Evolutionary conservation across 768 basidiomycete genomes (phyloP), one percentile per base, ranked within the genome.

Genomic region (Saitozyma sp.): DNA sequence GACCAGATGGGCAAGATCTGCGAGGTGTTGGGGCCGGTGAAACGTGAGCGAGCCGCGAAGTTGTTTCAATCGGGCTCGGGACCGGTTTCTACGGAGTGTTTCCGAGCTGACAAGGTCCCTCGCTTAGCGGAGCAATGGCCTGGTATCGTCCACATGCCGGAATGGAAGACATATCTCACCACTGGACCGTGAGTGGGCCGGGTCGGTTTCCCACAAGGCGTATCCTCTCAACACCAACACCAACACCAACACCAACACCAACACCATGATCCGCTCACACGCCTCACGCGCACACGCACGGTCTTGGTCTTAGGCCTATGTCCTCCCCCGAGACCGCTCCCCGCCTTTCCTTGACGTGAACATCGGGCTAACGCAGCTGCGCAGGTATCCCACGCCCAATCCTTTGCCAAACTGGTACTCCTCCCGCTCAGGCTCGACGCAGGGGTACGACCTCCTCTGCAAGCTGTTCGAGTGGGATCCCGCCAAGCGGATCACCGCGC

Each of bases 1-100:
- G 96, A 98, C 78, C 96, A 99, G 72, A 84, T 98, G 62, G 81
- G 90, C 37, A 94, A 92, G 80, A 96, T 99, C n/a, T 89, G 97
- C 61, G 96, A 99, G 70, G 88, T 98, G 0, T 79, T 96, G 16
- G 94, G 96, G 6, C 91, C 89, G 6, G 89, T 94, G 50, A 85
- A 89, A 56, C 88, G 93, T 91, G 70, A 68, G 84, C 79, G 6
- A 42, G 38, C n/a, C 0, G 54, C 43, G 48, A 10, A 38, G 64
- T 61, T 39, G 42, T 39, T 17, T 62, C 11, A 48, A 51, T 17
- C 54, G 17, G 7, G 4, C 62, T 20, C 39, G 29, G 29, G 29
- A 5, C 29, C 5, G 29, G 5, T 29, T 29, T 29, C 29, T 29
- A 11, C 59, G 51, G 46, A 46, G 40, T 2, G 29, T 29, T 29